phyloP scores from a whole-genome alignment of 2,329 filamentous ascomycete species.

The Chaetomium olivaceum region DNA sequence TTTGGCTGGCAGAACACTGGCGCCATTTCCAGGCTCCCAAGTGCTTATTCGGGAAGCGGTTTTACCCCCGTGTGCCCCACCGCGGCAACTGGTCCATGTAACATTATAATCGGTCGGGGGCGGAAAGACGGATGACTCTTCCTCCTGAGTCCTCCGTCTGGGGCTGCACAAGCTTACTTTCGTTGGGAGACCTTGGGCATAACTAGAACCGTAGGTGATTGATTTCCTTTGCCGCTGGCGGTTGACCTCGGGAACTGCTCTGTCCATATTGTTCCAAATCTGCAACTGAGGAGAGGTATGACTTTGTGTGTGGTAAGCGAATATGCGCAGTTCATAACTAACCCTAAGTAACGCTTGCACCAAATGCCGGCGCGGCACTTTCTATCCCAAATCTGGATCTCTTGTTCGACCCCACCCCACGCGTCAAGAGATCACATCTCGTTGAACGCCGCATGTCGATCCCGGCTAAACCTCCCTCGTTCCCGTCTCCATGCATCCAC shows the following conservation, averaged over 20 bases:
- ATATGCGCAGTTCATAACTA: too few species aligned
- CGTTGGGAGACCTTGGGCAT: not conserved
- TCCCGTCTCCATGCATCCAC: not conserved
- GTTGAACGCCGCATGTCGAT: not conserved
- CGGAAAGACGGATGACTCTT: not conserved
- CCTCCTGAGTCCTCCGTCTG: not conserved
- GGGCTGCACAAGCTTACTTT: not conserved
- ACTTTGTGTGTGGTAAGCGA: too few species aligned
- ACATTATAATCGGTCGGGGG: conserved; percentile 5
- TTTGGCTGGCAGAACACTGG: conserved; percentile 13
- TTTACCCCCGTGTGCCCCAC: conserved; percentile 17
- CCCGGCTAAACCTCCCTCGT: conserved; percentile 7
- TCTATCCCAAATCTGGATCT: conserved; percentile 6
- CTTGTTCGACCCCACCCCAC: conserved; percentile 19
- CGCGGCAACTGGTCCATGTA: conserved; percentile 13
- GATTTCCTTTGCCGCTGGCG: not conserved
- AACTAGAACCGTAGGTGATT: not conserved
- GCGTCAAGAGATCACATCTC: not conserved
- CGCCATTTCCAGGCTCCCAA: not conserved
- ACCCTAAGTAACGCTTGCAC: not conserved
- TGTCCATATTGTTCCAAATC: too few species aligned
- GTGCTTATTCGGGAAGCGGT: conserved; percentile 1
- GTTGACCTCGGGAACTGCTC: too few species aligned
- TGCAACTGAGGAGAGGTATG: too few species aligned
- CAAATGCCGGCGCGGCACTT: conserved; percentile 20